Conservation (phyloP, 2,329 filamentous ascomycete genomes). For the Cercospora sp. region DNA sequence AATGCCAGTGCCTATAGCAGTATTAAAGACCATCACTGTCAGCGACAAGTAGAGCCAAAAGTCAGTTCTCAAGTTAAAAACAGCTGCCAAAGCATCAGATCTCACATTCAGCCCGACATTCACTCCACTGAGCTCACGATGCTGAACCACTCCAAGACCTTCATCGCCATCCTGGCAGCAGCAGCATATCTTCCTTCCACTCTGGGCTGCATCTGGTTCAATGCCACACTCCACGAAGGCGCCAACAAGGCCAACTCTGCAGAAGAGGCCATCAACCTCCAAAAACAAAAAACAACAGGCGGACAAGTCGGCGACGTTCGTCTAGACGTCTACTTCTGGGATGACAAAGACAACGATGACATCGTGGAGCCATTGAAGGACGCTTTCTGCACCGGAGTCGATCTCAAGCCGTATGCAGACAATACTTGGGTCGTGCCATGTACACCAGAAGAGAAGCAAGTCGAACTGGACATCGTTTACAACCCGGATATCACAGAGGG, state of each 20-base stretch:
- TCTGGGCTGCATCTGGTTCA: conserved; percentile 22
- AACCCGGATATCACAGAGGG: conserved; percentile 20
- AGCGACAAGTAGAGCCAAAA: background rate
- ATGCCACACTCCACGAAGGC: conserved; percentile 22
- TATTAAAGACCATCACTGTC: background rate
- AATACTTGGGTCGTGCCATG: conserved; percentile 22
- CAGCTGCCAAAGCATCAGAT: background rate
- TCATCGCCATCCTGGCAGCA: conserved; percentile 12
- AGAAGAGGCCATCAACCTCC: conserved; percentile 12
- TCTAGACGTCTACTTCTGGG: conserved; percentile 20
- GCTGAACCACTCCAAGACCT: background rate
- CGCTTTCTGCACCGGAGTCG: conserved; percentile 18
- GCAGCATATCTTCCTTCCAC: conserved; percentile 14
- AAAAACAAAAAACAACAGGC: background rate
- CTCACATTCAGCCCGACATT: background rate
- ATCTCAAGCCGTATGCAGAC: conserved; percentile 19
- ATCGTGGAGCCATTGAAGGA: conserved; percentile 21
- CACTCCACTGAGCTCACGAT: background rate
- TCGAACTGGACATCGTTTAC: conserved; percentile 20
- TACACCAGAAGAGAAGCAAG: conserved; percentile 7
- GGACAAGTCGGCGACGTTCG: conserved; percentile 9
- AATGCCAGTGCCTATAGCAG: background rate
- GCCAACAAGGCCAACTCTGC: conserved; percentile 13
- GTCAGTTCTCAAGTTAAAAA: background rate
- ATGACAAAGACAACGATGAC: conserved; percentile 21